Evolutionary conservation across 768 basidiomycete genomes (phyloP).

Genomic region (Boletus sp.): DNA sequence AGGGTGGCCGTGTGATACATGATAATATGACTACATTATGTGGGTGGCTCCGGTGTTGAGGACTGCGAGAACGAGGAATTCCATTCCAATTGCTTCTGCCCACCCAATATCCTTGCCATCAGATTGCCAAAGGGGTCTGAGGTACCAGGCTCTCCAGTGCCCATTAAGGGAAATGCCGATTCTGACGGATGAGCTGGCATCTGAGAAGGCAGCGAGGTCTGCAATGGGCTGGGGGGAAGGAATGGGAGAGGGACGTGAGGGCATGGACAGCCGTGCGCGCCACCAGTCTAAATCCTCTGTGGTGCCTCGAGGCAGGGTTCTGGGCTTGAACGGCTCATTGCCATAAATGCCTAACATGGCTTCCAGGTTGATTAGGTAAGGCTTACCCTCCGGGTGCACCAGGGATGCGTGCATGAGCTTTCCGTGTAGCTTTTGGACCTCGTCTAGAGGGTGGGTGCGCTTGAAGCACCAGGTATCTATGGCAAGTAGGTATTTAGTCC

Average conservation of each 20-base stretch:
- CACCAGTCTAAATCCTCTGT: neutral
- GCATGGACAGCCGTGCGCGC: no score
- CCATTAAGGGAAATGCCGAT: no score
- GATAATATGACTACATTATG: no score
- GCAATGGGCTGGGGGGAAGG: no score
- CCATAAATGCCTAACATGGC: neutral
- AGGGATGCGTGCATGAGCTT: fast-evolving
- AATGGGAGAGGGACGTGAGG: fast-evolving
- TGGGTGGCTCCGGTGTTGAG: neutral
- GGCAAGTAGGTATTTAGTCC: fast-evolving
- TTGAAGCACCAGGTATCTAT: neutral
- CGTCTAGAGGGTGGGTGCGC: no score
- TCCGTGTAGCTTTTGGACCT: no score
- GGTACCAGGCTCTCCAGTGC: neutral
- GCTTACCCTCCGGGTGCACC: neutral
- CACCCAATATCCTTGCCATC: slow-evolving; percentile 39
- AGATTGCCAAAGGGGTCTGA: fast-evolving
- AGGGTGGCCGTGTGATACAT: no score
- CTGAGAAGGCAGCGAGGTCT: no score
- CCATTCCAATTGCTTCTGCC: slow-evolving; percentile 45
- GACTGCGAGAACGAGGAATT: slow-evolving; percentile 34
- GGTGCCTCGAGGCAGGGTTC: neutral
- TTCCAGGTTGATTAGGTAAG: neutral
- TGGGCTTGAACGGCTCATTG: neutral
- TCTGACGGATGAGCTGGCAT: no score